Evolutionary conservation across 2,329 filamentous ascomycete genomes (phyloP).

Genomic region (Knufia petricola): DNA sequence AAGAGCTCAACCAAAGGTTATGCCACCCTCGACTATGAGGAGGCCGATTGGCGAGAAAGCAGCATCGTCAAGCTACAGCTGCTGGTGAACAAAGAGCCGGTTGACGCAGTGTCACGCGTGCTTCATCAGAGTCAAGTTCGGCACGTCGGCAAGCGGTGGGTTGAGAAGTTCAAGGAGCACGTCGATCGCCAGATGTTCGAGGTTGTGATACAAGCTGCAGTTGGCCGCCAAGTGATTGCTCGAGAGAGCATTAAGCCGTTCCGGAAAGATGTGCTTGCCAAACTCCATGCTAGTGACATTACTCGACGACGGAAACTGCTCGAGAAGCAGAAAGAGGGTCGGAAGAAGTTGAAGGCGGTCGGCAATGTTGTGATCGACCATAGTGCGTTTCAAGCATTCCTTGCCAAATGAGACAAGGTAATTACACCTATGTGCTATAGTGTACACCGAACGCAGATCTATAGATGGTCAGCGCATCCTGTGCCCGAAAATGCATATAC

Average conservation of each 20-base stretch:
- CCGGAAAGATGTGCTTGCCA: constrained; percentile 85
- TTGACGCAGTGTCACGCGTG: constrained; percentile 88
- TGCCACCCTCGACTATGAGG: constrained; percentile 92
- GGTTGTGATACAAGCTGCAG: constrained; percentile 84
- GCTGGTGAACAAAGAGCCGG: constrained; percentile 83
- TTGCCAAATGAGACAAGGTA: constrained; percentile 55
- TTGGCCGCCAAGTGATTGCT: constrained; percentile 73
- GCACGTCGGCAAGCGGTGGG: constrained; percentile 75
- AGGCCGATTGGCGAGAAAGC: constrained; percentile 74
- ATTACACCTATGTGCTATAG: too few species aligned
- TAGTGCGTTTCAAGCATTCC: constrained; percentile 85
- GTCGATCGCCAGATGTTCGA: constrained; percentile 97
- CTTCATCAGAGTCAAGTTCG: constrained; percentile 75
- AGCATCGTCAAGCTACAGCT: constrained; percentile 82
- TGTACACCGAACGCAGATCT: too few species aligned
- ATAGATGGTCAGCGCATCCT: too few species aligned
- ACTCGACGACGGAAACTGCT: constrained; percentile 73
- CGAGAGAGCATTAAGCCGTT: constrained; percentile 94
- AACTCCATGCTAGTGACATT: constrained; percentile 86
- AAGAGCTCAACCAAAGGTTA: constrained; percentile 93
- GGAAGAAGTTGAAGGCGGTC: constrained; percentile 66
- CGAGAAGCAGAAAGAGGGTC: constrained; percentile 93
- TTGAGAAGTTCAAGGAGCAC: constrained; percentile 92
- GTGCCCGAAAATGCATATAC: too few species aligned
- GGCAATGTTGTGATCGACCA: constrained; percentile 96